Evolutionary conservation across 345 rosid species (phyloP).

Genomic region (Bretschneidera sinensis): DNA sequence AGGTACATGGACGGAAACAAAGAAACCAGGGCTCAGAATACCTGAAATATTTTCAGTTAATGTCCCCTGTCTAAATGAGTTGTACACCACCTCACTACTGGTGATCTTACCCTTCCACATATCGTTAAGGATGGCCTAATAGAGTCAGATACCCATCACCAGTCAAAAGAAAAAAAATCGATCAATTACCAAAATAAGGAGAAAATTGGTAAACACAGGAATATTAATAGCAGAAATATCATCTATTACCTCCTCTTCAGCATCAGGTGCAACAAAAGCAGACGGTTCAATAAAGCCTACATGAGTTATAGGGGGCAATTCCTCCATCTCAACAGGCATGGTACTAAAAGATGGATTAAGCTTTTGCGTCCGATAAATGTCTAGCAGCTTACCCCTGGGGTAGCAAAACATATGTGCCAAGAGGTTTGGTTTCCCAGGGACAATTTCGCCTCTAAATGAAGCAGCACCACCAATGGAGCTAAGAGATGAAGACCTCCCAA

Average conservation of each 20-base stretch:
- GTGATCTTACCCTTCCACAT: constrained; percentile 51
- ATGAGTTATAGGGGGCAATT: constrained; percentile 29
- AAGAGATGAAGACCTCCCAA: constrained; percentile 22
- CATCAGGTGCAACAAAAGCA: constrained; percentile 56
- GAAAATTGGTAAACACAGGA: background rate
- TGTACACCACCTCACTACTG: constrained; percentile 41
- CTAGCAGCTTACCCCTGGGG: too few relatives aligned
- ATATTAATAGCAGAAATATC: too few relatives aligned
- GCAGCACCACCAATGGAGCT: constrained; percentile 21
- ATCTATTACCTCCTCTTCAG: constrained; percentile 64
- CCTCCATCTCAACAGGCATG: too few relatives aligned
- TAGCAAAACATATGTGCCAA: too few relatives aligned
- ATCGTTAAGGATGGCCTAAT: constrained; percentile 39
- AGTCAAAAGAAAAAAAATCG: too few relatives aligned
- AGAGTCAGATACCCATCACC: constrained; percentile 6
- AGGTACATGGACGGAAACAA: too few relatives aligned
- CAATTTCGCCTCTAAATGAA: constrained; percentile 13
- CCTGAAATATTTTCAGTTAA: too few relatives aligned
- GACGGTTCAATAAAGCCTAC: constrained; percentile 32
- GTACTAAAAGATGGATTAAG: constrained; percentile 17
- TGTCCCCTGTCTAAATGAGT: constrained; percentile 21
- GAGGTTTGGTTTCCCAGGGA: too few relatives aligned
- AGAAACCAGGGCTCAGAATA: too few relatives aligned
- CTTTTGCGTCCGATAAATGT: constrained; percentile 24
- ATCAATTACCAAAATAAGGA: too few relatives aligned